Evolutionary conservation across 805 yeast genomes (phyloP), one percentile per base, ranked within the genome.

Genomic region (Saccharomycopsis javanensis): DNA sequence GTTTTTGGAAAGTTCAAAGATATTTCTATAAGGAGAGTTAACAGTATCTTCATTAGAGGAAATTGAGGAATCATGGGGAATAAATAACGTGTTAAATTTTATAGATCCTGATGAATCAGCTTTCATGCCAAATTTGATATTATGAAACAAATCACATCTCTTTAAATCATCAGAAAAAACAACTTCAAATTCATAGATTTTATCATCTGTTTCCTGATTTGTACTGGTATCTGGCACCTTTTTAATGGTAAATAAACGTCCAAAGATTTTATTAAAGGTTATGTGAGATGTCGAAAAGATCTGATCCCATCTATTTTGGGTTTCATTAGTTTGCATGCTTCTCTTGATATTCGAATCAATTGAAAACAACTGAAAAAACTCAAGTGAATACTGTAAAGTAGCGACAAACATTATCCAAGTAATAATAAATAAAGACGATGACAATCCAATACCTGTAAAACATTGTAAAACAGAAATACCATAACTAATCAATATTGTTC

Each of bases 391-490:
- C 23, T 42, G 48, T 42, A 42, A 8, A 4, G 48, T 42, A 4
- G 48, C 48, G 11, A 42, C 48, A 42, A 42, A 42, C 48, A 42
- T 42, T 20, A 42, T 28, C 48, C 48, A 42, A 42, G 48, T 42
- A 10, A 42, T 42, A 20, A 42, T 20, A 23, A 42, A 42, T 13
- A 42, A 18, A 20, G 48, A 18, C 18, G 48, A 42, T 20, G 48
- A 42, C 23, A 42, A 23, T 18, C 48, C 48, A 20, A 42, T 42
- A 7, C 48, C 48, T 8, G 27, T 25, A 7, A 42, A 42, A 23
- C 48, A 42, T 20, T 42, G 48, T 10, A 42, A 42, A 42, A 42
- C 25, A 10, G 48, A 42, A 20, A 42, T 42, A 1, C 48, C 48
- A 20, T 42, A 42, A n/a, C 48, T 42, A 15, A 42, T 42, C 25